A percentile compares a stretch with the other conserved stretches of the same genome.
These are phyloP conservation scores for Arachis monticola DNA, from an alignment of 331 rosid genomes.

Conservation along the genomic window DNA sequence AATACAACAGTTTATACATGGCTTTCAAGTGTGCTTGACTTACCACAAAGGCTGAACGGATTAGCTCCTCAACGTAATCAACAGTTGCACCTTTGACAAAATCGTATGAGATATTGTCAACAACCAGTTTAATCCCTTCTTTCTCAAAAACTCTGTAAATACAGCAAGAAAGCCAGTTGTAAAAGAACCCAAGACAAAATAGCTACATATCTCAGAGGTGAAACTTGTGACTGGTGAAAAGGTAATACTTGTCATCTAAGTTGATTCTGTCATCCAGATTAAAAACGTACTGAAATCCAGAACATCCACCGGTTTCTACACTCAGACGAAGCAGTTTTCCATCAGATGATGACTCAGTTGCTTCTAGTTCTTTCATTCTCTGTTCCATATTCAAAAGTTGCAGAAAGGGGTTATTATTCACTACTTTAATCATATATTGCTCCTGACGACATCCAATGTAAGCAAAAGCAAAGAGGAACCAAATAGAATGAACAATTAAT, in stretches of 20 bases:
- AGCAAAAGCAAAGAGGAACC: slow-evolving; percentile 11
- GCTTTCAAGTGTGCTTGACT: slow-evolving; percentile 41
- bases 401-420: slow-evolving; percentile 11
- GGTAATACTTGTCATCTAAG: slow-evolving; percentile 73
- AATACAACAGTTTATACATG: slow-evolving; percentile 12
- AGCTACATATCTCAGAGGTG: not conserved
- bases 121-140: slow-evolving; percentile 76
- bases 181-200: slow-evolving; percentile 13
- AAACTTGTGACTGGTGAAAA: slow-evolving; percentile 3
- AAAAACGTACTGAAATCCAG: slow-evolving; percentile 92
- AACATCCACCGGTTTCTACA: slow-evolving; percentile 96
- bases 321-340: slow-evolving; percentile 79
- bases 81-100: slow-evolving; percentile 97
- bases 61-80: slow-evolving; percentile 95
- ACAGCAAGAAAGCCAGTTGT: slow-evolving; percentile 19
- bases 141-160: slow-evolving; percentile 73
- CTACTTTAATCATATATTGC: slow-evolving; percentile 5
- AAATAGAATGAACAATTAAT: slow-evolving; percentile 2
- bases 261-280: slow-evolving; percentile 66
- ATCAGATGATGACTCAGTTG: slow-evolving; percentile 51
- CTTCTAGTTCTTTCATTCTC: slow-evolving; percentile 81
- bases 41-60: slow-evolving; percentile 82
- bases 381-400: slow-evolving; percentile 41
- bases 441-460: not conserved
- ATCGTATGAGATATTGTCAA: slow-evolving; percentile 77